Conservation (phyloP, 2,329 filamentous ascomycete species). For the Exophiala spinifera region DNA sequence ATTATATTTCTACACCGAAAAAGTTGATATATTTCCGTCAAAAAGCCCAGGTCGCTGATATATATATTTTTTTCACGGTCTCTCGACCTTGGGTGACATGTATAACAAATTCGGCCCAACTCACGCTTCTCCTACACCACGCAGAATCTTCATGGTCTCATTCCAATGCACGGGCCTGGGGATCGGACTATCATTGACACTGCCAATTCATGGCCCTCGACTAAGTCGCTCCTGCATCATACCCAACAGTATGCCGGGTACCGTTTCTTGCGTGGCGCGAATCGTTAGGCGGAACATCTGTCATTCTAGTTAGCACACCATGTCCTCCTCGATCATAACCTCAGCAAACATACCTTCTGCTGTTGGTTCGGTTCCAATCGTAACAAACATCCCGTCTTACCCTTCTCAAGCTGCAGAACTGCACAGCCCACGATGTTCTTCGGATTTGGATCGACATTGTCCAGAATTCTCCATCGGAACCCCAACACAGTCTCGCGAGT, state of each 20-base stretch:
- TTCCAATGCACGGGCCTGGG: too few relatives aligned
- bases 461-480: slow-evolving; percentile 84
- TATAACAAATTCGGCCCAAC: too few relatives aligned
- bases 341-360: slow-evolving; percentile 67
- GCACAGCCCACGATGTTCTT: slow-evolving; percentile 90
- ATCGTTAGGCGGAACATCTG: slow-evolving; percentile 96
- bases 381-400: slow-evolving; percentile 92
- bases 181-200: not conserved
- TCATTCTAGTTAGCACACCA: not conserved
- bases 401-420: slow-evolving; percentile 73
- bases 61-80: too few relatives aligned
- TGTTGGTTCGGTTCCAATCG: slow-evolving; percentile 91
- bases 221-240: slow-evolving; percentile 82
- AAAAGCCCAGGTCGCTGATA: too few relatives aligned
- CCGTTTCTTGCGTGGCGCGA: slow-evolving; percentile 85
- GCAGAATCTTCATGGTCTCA: not conserved
- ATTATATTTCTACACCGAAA: not conserved
- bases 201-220: slow-evolving; percentile 39
- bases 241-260: slow-evolving; percentile 76
- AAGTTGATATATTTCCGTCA: too few relatives aligned
- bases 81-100: too few relatives aligned
- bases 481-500: slow-evolving; percentile 68
- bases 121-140: not conserved
- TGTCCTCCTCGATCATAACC: not conserved
- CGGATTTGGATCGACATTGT: slow-evolving; percentile 82